Evolutionary conservation across 305 asterid genomes (phyloP).

Genomic region (Plantago coronopus): DNA sequence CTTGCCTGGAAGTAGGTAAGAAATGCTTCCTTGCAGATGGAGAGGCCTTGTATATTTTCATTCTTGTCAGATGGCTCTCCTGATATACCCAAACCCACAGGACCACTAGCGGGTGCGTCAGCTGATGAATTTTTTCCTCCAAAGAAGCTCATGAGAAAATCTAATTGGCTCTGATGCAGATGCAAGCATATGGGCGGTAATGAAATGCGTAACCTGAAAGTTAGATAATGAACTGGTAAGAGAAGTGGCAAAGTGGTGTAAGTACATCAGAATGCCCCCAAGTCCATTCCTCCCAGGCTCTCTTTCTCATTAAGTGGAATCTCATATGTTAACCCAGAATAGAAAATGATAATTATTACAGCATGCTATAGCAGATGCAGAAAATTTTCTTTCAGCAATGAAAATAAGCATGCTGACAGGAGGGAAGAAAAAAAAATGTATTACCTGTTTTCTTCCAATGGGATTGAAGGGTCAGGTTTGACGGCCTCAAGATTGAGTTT

Average conservation of each 20-base stretch:
- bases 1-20: constrained; percentile 94
- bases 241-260: constrained; percentile 15
- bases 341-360: background rate
- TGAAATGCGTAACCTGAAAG: constrained; percentile 75
- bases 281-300: constrained; percentile 1
- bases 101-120: constrained; percentile 40
- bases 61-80: constrained; percentile 40
- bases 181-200: constrained; percentile 79
- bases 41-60: constrained; percentile 37
- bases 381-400: background rate
- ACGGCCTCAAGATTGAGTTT: constrained; percentile 81
- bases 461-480: constrained; percentile 83
- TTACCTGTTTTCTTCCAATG: constrained; percentile 92
- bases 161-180: constrained; percentile 97
- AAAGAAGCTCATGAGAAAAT: constrained; percentile 89
- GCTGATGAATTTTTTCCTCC: constrained; percentile 58
- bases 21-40: constrained; percentile 74
- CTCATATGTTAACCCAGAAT: constrained; percentile 5
- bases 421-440: constrained; percentile 22
- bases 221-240: constrained; percentile 22
- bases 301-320: constrained; percentile 12
- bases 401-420: constrained; percentile 12
- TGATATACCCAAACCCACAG: constrained; percentile 37
- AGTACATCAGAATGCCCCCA: background rate
- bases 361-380: constrained; percentile 20